Evolutionary conservation across 805 yeast species (phyloP).

Genomic region (Candida mattraensis): DNA sequence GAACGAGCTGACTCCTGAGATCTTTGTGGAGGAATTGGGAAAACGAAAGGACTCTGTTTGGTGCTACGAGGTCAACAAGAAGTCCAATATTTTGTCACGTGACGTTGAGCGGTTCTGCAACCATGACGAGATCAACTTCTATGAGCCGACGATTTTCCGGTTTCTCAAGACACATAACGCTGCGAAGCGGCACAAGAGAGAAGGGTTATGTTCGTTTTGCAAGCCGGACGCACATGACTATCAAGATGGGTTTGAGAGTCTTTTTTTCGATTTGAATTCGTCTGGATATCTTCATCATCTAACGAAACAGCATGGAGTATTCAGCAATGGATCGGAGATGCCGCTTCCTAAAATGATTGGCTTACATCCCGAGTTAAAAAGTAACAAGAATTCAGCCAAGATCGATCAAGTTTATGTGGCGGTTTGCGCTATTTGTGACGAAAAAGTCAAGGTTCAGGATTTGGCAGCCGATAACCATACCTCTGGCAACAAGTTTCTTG

Average conservation of each 20-base stretch:
- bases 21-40: constrained; percentile 8
- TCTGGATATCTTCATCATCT: constrained; percentile 29
- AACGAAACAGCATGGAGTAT: constrained; percentile 29
- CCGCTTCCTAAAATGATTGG: constrained; percentile 21
- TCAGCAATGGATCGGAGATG: constrained; percentile 25
- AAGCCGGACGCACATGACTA: constrained; percentile 13
- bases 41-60: constrained; percentile 3
- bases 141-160: constrained; percentile 19
- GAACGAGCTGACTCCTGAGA: constrained; percentile 11
- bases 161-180: constrained; percentile 10
- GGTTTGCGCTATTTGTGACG: constrained; percentile 16
- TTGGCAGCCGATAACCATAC: constrained; percentile 8
- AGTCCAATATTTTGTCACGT: constrained; percentile 6
- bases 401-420: constrained; percentile 17
- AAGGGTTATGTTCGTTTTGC: constrained; percentile 26
- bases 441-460: constrained; percentile 15
- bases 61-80: constrained; percentile 13
- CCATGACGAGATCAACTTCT: constrained; percentile 13
- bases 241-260: constrained; percentile 9
- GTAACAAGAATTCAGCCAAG: constrained; percentile 12
- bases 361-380: constrained; percentile 15
- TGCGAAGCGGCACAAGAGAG: constrained; percentile 17
- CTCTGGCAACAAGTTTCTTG: constrained; percentile 17
- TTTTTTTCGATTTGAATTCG: constrained; percentile 24
- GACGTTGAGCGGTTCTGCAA: constrained; percentile 6